phyloP scores from a whole-genome alignment of 805 yeast genomes.

The Ogataea siamensis region DNA sequence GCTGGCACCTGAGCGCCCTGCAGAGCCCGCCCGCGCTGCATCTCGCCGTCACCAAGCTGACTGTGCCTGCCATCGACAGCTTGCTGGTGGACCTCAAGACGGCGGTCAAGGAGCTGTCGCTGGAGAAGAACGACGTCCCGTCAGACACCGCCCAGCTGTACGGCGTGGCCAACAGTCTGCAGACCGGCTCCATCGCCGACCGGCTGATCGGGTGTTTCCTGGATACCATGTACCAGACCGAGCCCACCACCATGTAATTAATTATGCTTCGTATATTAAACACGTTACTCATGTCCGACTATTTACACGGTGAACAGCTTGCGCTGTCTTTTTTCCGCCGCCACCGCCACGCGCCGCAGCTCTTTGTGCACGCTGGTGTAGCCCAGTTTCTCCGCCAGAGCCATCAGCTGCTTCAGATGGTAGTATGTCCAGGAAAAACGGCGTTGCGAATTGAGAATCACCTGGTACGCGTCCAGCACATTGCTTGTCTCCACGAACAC shows the following conservation, averaged over 20 bases:
- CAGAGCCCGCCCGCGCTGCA: slow-evolving; percentile 92
- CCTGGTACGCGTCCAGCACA: slow-evolving; percentile 65
- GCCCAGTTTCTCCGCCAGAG: slow-evolving; percentile 42
- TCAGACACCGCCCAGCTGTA: slow-evolving; percentile 84
- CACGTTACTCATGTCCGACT: not conserved
- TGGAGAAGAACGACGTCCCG: slow-evolving; percentile 19
- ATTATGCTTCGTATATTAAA: no score
- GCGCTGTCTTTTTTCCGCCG: slow-evolving; percentile 19
- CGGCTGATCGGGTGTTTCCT: slow-evolving; percentile 74
- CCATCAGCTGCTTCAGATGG: slow-evolving; percentile 42
- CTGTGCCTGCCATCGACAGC: slow-evolving; percentile 59
- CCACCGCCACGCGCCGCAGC: slow-evolving; percentile 24
- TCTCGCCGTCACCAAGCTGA: slow-evolving; percentile 77
- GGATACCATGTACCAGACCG: slow-evolving; percentile 69
- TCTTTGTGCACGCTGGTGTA: slow-evolving; percentile 36
- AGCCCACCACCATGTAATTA: no score
- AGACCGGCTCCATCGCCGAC: slow-evolving; percentile 82
- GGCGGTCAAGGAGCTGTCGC: slow-evolving; percentile 41
- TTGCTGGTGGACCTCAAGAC: slow-evolving; percentile 51
- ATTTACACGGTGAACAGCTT: slow-evolving; percentile 8
- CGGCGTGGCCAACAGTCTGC: slow-evolving; percentile 92
- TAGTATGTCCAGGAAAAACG: slow-evolving; percentile 67
- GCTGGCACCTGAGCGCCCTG: slow-evolving; percentile 88
- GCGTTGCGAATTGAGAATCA: slow-evolving; percentile 63
- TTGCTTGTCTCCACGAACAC: slow-evolving; percentile 54